Evolutionary conservation across 140 eudicot genomes (phyloP).

Genomic region (Bidens hawaiensis): DNA sequence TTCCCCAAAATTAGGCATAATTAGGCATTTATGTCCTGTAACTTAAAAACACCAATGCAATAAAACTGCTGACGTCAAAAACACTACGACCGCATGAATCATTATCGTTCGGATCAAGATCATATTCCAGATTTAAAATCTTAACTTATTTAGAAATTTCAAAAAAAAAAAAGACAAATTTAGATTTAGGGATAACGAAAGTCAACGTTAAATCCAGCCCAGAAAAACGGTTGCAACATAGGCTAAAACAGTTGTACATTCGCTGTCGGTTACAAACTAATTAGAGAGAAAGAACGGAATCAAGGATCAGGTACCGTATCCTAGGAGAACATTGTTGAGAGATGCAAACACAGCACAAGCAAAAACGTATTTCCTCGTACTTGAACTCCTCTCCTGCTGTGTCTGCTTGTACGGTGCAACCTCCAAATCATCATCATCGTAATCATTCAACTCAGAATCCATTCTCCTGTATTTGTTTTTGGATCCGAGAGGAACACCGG

Average conservation of each 20-base stretch:
- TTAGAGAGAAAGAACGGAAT: background rate
- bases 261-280: conserved; percentile 19
- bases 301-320: conserved; percentile 48
- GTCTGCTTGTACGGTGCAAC: conserved; percentile 25
- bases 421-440: conserved; percentile 7
- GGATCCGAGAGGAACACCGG: conserved; percentile 45
- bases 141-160: too few relatives aligned
- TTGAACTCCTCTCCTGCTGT: conserved; percentile 15
- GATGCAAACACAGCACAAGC: conserved; percentile 90
- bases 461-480: conserved; percentile 40
- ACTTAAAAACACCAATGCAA: conserved; percentile 12
- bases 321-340: conserved; percentile 79
- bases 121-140: background rate
- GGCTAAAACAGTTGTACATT: conserved; percentile 31
- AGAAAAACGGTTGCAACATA: conserved; percentile 25
- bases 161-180: too few relatives aligned
- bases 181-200: background rate
- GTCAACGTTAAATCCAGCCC: conserved; percentile 27
- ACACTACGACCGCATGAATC: conserved; percentile 15
- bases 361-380: conserved; percentile 53
- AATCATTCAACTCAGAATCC: conserved; percentile 35
- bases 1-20: conserved; percentile 19
- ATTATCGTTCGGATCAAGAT: conserved; percentile 8
- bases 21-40: conserved; percentile 29
- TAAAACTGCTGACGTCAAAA: conserved; percentile 15